A percentile compares a stretch with the other conserved stretches of the same genome.
phyloP scores from a whole-genome alignment of 495 filamentous ascomycete genomes.

The Talaromyces thailandensis region DNA sequence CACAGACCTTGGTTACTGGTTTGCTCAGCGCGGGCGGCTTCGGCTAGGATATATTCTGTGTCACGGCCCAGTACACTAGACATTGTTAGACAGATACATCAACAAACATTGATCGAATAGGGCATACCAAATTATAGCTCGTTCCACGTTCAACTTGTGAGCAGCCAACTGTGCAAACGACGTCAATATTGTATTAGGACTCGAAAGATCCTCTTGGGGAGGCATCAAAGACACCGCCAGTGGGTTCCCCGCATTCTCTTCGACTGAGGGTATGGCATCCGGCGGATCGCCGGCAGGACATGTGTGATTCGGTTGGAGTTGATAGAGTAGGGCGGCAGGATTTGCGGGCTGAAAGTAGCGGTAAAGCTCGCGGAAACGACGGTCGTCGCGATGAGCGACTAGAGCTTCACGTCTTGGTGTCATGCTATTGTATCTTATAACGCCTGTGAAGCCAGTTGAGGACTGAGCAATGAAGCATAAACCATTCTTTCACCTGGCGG shows the following conservation, averaged over 20 bases:
- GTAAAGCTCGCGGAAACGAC: conserved; percentile 35
- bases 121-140: conserved; percentile 32
- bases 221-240: conserved; percentile 7
- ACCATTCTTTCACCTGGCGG: conserved; percentile 4
- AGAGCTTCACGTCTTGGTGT: conserved; percentile 11
- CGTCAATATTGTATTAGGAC: conserved; percentile 47
- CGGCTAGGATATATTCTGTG: conserved; percentile 48
- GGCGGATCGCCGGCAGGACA: background rate
- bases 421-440: background rate
- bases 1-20: background rate
- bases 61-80: conserved; percentile 47
- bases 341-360: conserved; percentile 33
- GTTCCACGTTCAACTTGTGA: conserved; percentile 36
- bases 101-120: background rate
- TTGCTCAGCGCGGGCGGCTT: conserved; percentile 32
- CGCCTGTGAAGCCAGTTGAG: background rate
- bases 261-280: background rate
- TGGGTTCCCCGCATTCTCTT: background rate
- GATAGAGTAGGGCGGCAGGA: conserved; percentile 11
- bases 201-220: conserved; percentile 14
- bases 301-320: background rate
- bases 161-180: conserved; percentile 43
- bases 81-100: background rate
- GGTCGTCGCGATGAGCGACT: conserved; percentile 15
- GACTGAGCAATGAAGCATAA: background rate